Percentiles rank a stretch among this genome's conserved stretches.
Evolutionary conservation across 768 basidiomycete species (phyloP).

Genomic region (Suillus plorans): DNA sequence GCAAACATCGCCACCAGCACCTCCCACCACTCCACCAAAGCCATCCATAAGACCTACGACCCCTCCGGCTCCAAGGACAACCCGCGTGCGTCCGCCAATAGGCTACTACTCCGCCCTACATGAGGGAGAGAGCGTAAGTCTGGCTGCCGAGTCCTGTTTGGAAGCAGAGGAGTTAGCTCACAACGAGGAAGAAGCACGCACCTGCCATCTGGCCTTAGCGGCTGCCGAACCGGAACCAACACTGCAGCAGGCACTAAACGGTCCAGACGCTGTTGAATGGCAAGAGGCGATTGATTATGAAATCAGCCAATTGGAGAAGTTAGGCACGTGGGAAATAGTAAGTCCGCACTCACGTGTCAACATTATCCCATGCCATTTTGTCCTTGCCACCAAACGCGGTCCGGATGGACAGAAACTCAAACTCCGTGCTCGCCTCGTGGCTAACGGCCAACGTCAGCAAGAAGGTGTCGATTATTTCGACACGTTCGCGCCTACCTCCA

Average conservation of each 20-base stretch:
- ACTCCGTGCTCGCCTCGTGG: neutral
- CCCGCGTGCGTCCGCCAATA: no score
- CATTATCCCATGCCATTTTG: slow-evolving; percentile 13
- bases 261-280: slow-evolving; percentile 2
- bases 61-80: no score
- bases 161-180: no score
- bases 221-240: neutral
- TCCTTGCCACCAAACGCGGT: neutral
- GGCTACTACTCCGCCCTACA: no score
- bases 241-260: neutral
- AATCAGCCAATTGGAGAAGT: slow-evolving; percentile 4
- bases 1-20: no score
- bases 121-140: no score
- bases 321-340: slow-evolving; percentile 22
- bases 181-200: no score
- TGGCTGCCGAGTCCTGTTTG: no score
- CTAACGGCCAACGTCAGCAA: neutral
- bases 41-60: no score
- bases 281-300: slow-evolving; percentile 10
- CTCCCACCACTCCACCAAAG: no score
- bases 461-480: slow-evolving; percentile 22
- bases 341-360: slow-evolving; percentile 10
- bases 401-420: neutral
- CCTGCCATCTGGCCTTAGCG: neutral
- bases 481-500: slow-evolving; percentile 2